phyloP scores from a whole-genome alignment of 73 alveolate genomes.

The Paramecium sonneborni region DNA sequence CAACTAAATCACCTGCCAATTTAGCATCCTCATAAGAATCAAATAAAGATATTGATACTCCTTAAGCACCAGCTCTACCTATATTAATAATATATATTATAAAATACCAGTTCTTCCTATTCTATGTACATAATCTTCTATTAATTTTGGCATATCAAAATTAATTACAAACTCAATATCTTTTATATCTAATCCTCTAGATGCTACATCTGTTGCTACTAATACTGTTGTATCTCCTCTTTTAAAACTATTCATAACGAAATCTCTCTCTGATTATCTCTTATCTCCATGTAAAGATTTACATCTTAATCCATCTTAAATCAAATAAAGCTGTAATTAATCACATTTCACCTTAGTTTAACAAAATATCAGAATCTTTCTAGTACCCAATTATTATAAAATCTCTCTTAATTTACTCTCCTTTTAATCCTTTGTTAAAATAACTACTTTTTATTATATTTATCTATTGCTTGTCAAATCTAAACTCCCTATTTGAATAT shows the following conservation, averaged over 20 bases:
- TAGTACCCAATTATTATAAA: slow-evolving; percentile 2
- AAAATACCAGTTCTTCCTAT: slow-evolving; percentile 87
- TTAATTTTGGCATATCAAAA: slow-evolving; percentile 79
- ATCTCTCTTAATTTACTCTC: slow-evolving; percentile 34
- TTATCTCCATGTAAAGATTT: slow-evolving; percentile 88
- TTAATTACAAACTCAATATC: slow-evolving; percentile 84
- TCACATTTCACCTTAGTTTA: slow-evolving; percentile 84
- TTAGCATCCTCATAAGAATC: slow-evolving; percentile 47
- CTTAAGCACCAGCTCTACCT: slow-evolving; percentile 87
- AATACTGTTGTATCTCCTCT: slow-evolving; percentile 71
- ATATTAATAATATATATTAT: not conserved
- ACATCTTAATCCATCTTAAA: slow-evolving; percentile 68
- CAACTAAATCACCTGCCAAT: slow-evolving; percentile 43
- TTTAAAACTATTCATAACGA: slow-evolving; percentile 72
- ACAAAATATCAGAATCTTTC: slow-evolving; percentile 79
- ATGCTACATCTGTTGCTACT: slow-evolving; percentile 93
- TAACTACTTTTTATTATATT: slow-evolving; percentile 61
- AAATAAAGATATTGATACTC: slow-evolving; percentile 78
- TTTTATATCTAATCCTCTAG: slow-evolving; percentile 94
- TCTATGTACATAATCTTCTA: slow-evolving; percentile 92
- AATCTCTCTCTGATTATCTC: slow-evolving; percentile 79
- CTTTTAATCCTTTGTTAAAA: slow-evolving; percentile 54
- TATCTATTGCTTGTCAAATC: slow-evolving; percentile 73
- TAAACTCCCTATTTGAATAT: slow-evolving; percentile 75
- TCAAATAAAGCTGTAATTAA: slow-evolving; percentile 72